Percentiles rank a stretch among this genome's conserved stretches.
Evolutionary conservation across 202 grass and related monocot species (phyloP).

Genomic region (Musa balbisiana): DNA sequence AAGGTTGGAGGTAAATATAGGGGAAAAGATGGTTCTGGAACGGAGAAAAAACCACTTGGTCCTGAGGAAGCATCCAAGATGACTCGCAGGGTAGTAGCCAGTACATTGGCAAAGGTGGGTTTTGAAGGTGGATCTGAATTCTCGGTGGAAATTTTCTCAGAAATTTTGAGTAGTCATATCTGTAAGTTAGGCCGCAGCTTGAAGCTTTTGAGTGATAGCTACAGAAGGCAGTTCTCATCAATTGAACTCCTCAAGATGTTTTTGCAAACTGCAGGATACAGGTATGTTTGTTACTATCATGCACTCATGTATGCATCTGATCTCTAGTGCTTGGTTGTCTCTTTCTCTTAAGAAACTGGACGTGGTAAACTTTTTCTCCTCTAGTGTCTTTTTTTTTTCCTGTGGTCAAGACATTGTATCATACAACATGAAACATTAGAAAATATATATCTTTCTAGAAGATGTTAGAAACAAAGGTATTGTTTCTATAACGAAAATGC

Average conservation of each 20-base stretch:
- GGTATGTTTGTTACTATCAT: constrained; percentile 36
- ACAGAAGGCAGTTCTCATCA: constrained; percentile 85
- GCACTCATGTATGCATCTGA: background rate
- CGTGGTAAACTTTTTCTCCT: background rate
- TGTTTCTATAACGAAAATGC: background rate
- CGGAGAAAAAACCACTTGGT: constrained; percentile 58
- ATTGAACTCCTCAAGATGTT: constrained; percentile 96
- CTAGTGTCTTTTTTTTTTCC: background rate
- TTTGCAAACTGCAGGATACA: constrained; percentile 62
- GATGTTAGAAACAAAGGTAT: background rate
- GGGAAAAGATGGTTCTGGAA: constrained; percentile 66
- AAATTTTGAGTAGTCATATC: constrained; percentile 65
- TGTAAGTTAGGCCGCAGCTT: constrained; percentile 61
- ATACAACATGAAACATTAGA: background rate
- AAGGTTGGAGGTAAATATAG: constrained; percentile 95
- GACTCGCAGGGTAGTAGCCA: constrained; percentile 48
- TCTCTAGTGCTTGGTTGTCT: background rate
- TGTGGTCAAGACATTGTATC: background rate
- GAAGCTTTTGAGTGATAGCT: constrained; percentile 82
- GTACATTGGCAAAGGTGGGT: constrained; percentile 34
- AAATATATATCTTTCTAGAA: background rate
- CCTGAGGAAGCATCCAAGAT: constrained; percentile 68
- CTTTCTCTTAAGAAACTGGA: background rate
- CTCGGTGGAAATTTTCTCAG: constrained; percentile 68
- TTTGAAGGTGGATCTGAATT: constrained; percentile 61